A percentile compares a stretch with the other conserved stretches of the same genome.
These are phyloP conservation scores for Viridothelium virens DNA, from an alignment of 495 filamentous ascomycete species.

Conservation along the genomic window DNA sequence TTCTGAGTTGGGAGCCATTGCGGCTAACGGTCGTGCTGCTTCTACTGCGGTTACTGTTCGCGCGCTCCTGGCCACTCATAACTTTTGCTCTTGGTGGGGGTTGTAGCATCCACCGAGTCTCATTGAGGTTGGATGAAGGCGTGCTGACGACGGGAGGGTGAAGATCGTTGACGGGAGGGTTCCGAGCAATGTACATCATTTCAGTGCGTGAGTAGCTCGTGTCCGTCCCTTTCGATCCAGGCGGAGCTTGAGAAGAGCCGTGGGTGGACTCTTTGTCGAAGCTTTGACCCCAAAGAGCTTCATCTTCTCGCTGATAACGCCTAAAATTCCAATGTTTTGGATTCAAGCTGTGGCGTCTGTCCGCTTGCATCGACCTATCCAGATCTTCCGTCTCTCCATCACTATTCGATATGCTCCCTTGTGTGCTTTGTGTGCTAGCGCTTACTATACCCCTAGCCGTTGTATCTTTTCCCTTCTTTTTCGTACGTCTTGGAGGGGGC, in stretches of 20 bases:
- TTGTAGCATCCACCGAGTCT: slow-evolving; percentile 74
- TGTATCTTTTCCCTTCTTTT: slow-evolving; percentile 44
- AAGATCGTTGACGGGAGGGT: slow-evolving; percentile 76
- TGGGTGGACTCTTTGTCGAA: slow-evolving; percentile 26
- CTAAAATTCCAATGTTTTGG: slow-evolving; percentile 53
- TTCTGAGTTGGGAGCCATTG: slow-evolving; percentile 27
- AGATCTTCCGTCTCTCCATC: slow-evolving; percentile 20
- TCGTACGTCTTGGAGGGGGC: slow-evolving; percentile 47
- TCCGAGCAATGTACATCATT: slow-evolving; percentile 55
- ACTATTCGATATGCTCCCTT: slow-evolving; percentile 23
- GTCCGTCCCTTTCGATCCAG: slow-evolving; percentile 30
- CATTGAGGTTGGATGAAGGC: slow-evolving; percentile 48
- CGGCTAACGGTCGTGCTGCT: slow-evolving; percentile 32
- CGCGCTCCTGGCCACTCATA: slow-evolving; percentile 71
- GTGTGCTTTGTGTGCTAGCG: slow-evolving; percentile 24
- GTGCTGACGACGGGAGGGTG: slow-evolving; percentile 81
- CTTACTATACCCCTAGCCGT: slow-evolving; percentile 47
- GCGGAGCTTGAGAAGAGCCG: slow-evolving; percentile 5
- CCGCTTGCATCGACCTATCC: slow-evolving; percentile 16
- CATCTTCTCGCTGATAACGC: slow-evolving; percentile 77
- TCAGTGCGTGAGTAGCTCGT: slow-evolving; percentile 35
- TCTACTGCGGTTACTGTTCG: slow-evolving; percentile 45
- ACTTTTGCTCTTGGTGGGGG: slow-evolving; percentile 75
- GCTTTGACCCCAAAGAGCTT: slow-evolving; percentile 68
- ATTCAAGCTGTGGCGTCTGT: slow-evolving; percentile 14